phyloP scores from a whole-genome alignment of 768 basidiomycete genomes.

The Saitozyma sp. region DNA sequence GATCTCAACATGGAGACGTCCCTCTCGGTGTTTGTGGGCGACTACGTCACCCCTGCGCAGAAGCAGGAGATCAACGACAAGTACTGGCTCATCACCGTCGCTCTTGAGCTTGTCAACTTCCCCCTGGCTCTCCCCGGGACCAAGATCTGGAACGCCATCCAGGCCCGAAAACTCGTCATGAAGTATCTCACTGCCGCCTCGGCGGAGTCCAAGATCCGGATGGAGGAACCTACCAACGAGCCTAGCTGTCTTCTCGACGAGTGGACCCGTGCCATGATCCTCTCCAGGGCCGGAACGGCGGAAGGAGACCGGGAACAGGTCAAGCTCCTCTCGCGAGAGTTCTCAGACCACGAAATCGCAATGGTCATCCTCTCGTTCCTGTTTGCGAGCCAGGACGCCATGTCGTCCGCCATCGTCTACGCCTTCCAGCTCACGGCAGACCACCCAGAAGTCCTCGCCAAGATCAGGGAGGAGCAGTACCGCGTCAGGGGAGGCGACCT shows the following conservation, averaged over 20 bases:
- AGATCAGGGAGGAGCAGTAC: constrained; percentile 88
- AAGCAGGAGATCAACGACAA: constrained; percentile 80
- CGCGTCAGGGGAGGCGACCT: constrained; percentile 75
- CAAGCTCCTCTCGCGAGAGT: constrained; percentile 62
- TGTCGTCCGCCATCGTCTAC: constrained; percentile 95
- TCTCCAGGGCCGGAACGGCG: constrained; percentile 54
- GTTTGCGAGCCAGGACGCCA: constrained; percentile 95
- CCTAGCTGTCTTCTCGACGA: constrained; percentile 89
- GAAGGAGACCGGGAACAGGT: constrained; percentile 63
- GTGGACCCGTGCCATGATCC: constrained; percentile 76
- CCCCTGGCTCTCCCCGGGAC: constrained; percentile 92
- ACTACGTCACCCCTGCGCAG: constrained; percentile 78
- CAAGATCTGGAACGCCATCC: constrained; percentile 89
- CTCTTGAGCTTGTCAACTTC: constrained; percentile 98
- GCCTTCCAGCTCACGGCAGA: constrained; percentile 96
- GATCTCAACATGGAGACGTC: constrained; percentile 97
- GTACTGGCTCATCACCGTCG: constrained; percentile 93
- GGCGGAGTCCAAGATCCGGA: constrained; percentile 71
- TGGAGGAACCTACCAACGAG: constrained; percentile 71
- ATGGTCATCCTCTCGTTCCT: constrained; percentile 96
- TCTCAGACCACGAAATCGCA: constrained; percentile 91
- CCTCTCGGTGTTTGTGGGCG: constrained; percentile 90
- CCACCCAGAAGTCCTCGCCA: constrained; percentile 80
- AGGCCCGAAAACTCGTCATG: constrained; percentile 83
- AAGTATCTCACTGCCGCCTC: constrained; percentile 69